Evolutionary conservation across 2,329 filamentous ascomycete species (phyloP).

Genomic region (Exserohilum rostratum): DNA sequence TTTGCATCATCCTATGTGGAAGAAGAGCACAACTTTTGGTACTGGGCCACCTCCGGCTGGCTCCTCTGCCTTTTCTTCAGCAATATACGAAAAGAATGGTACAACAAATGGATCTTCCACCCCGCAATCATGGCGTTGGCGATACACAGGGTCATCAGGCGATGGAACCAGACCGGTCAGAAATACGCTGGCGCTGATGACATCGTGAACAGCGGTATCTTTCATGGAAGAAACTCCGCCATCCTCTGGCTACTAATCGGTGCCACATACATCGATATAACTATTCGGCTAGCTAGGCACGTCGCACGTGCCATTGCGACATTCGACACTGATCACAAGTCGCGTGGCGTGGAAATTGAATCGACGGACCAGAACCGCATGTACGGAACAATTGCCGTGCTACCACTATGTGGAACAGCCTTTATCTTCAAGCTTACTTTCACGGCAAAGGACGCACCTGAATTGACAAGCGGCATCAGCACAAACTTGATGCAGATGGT

Average conservation of each 20-base stretch:
- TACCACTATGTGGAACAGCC: slow-evolving; percentile 60
- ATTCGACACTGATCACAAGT: slow-evolving; percentile 24
- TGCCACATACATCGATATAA: slow-evolving; percentile 69
- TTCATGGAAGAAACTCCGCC: slow-evolving; percentile 57
- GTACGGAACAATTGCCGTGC: slow-evolving; percentile 36
- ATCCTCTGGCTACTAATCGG: slow-evolving; percentile 77
- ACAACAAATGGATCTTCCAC: slow-evolving; percentile 34
- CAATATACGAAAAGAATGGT: slow-evolving; percentile 40
- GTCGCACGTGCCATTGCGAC: slow-evolving; percentile 36
- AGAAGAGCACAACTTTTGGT: slow-evolving; percentile 99
- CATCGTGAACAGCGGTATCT: slow-evolving; percentile 68
- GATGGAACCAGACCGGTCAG: slow-evolving; percentile 97
- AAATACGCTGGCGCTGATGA: slow-evolving; percentile 93
- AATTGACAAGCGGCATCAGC: slow-evolving; percentile 61
- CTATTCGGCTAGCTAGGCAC: slow-evolving; percentile 51
- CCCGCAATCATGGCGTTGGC: slow-evolving; percentile 59
- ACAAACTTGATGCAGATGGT: slow-evolving; percentile 56
- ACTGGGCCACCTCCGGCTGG: slow-evolving; percentile 83
- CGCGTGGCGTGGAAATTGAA: slow-evolving; percentile 25
- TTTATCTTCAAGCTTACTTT: slow-evolving; percentile 90
- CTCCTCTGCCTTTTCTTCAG: slow-evolving; percentile 56
- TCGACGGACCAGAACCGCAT: slow-evolving; percentile 36
- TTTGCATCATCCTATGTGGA: slow-evolving; percentile 98
- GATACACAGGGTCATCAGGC: slow-evolving; percentile 69
- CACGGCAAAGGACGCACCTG: slow-evolving; percentile 84